These are phyloP conservation scores for Cymodocea nodosa DNA, from an alignment of 116 monocot genomes.

Conservation along the genomic window DNA sequence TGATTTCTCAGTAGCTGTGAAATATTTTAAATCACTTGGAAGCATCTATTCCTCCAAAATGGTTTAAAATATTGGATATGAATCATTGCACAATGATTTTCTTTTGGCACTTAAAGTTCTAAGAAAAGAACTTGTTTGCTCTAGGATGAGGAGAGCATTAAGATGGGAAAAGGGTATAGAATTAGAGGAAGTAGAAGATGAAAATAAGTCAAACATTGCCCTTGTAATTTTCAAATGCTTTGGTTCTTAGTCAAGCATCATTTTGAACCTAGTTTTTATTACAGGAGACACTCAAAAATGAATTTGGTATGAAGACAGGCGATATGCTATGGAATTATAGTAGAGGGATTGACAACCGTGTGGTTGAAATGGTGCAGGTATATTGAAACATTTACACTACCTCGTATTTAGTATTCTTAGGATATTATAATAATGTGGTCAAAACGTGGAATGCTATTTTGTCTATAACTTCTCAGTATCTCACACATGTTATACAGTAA, in stretches of 20 bases:
- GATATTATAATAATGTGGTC: not conserved
- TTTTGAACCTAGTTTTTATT: not conserved
- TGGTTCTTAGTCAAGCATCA: not conserved
- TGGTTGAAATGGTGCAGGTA: constrained; percentile 50
- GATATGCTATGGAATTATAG: constrained; percentile 92
- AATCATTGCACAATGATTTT: not conserved
- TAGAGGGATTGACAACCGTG: constrained; percentile 72
- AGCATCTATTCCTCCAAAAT: no score
- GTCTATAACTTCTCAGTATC: not conserved
- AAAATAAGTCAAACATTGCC: not conserved
- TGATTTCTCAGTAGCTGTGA: no score
- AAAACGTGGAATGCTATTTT: not conserved
- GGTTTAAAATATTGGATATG: not conserved
- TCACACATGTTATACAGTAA: no score
- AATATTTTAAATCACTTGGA: no score
- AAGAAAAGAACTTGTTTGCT: no score
- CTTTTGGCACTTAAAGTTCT: no score
- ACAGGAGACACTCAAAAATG: constrained; percentile 66
- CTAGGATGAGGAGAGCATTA: not conserved
- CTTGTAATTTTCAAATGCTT: not conserved
- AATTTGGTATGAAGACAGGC: constrained; percentile 72
- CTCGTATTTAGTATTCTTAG: not conserved
- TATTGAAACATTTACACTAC: not conserved
- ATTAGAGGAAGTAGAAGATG: no score
- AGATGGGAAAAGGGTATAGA: not conserved